These are phyloP conservation scores for Gaeumannomyces sp. DNA, from an alignment of 2,329 filamentous ascomycete species.

Conservation along the genomic window DNA sequence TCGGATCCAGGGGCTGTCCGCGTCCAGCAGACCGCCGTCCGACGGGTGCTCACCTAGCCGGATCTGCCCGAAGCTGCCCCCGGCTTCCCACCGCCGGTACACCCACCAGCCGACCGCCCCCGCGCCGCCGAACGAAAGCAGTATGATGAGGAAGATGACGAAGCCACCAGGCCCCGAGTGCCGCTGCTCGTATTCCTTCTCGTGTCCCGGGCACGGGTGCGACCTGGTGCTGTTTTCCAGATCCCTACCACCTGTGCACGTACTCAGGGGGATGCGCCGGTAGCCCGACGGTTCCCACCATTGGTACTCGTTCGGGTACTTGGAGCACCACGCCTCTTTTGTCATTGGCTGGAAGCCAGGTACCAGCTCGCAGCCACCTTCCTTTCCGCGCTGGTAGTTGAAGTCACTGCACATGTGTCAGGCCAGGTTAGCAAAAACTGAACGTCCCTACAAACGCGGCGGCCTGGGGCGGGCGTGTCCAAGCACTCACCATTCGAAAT, in stretches of 20 bases:
- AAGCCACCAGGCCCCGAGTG: slow-evolving; percentile 65
- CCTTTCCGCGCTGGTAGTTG: slow-evolving; percentile 77
- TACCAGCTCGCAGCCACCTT: slow-evolving; percentile 71
- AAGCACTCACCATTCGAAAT: slow-evolving; percentile 80
- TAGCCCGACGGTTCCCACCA: slow-evolving; percentile 86
- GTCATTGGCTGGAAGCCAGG: slow-evolving; percentile 58
- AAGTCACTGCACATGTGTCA: slow-evolving; percentile 59
- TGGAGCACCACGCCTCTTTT: slow-evolving; percentile 43
- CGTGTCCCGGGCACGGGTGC: slow-evolving; percentile 67
- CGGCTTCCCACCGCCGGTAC: slow-evolving; percentile 69
- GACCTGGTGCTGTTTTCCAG: slow-evolving; percentile 60
- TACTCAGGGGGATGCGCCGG: slow-evolving; percentile 82
- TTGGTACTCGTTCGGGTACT: slow-evolving; percentile 62
- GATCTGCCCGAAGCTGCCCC: slow-evolving; percentile 83
- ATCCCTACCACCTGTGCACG: slow-evolving; percentile 70
- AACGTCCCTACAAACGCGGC: background rate
- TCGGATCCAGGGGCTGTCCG: slow-evolving; percentile 70
- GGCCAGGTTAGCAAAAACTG: background rate
- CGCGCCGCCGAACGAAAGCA: slow-evolving; percentile 68
- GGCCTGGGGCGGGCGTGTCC: slow-evolving; percentile 9
- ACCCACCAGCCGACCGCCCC: slow-evolving; percentile 74
- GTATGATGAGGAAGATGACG: slow-evolving; percentile 78
- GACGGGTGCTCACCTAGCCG: slow-evolving; percentile 67
- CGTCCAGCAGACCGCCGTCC: slow-evolving; percentile 43
- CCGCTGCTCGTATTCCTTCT: slow-evolving; percentile 66